Evolutionary conservation across 2,329 filamentous ascomycete species (phyloP), one percentile per base, ranked within the genome.

Genomic region (Colletotrichum cereale): DNA sequence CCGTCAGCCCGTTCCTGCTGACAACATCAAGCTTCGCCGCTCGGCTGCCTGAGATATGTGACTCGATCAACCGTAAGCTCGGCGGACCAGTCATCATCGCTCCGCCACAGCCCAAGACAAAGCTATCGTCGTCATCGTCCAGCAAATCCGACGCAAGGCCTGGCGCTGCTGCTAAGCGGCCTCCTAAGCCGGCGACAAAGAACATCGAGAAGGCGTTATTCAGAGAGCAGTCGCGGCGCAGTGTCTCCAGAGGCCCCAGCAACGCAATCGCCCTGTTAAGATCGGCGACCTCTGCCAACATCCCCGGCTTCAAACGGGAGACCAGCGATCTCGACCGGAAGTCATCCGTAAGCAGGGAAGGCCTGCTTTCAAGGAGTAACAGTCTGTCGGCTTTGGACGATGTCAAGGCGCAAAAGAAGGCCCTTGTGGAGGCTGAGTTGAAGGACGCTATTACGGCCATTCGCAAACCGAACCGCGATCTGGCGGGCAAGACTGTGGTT

Each of bases 391-490:
- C 83, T 44, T 80, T 85, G 38, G 86, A 86, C 2, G 88, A 90
- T 67, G 79, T 83, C 1, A 93, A 89, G 79, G 85, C 88, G 40
- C 89, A 84, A 75, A 92, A 89, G 79, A 91, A 92, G 77, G 91
- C 90, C 3, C 81, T 88, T 29, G 86, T 94, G 2, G 90, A 94
- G 58, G 89, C 90, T 36, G 91, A 95, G 76, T 81, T 96, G 42
- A 89, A 90, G 74, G 89, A 93, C 70, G 93, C 93, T 11, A 95
- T 96, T 61, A 88, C 88, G 7, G 88, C 90, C 12, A 80, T 96
- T 52, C 91, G 92, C 78, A 94, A 91, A 80, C 93, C 93, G 1
- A 95, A 96, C 76, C 88, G 93, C 56, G 87, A 89, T 29, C 85
- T 92, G 50, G 92, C 91, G 16, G 90, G 90, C 40, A 91, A 90